Percentiles rank a stretch among this genome's conserved stretches.
These are phyloP conservation scores for Crataegus laevigata DNA, from an alignment of 306 rosid genomes.

Conservation along the genomic window DNA sequence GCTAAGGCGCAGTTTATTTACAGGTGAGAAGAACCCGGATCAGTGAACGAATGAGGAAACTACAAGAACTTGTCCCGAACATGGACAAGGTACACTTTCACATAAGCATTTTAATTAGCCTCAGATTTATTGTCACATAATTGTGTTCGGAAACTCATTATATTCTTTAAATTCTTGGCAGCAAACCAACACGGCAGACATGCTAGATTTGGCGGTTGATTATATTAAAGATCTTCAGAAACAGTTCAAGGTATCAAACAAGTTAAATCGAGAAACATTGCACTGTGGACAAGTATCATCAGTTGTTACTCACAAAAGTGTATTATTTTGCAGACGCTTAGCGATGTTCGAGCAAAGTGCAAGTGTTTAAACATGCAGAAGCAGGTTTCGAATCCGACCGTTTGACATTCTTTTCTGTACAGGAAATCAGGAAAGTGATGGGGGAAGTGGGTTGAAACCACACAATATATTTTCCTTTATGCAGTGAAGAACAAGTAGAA, in stretches of 20 bases:
- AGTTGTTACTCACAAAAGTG: not conserved
- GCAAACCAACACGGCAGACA: conserved; percentile 99
- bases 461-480: conserved; percentile 1
- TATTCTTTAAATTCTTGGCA: conserved; percentile 22
- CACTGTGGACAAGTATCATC: not conserved
- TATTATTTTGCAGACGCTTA: conserved; percentile 46
- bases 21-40: conserved; percentile 91
- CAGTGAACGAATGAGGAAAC: conserved; percentile 90
- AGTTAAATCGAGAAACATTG: not conserved
- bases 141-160: conserved; percentile 6
- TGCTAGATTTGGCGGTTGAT: conserved; percentile 91
- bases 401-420: conserved; percentile 32
- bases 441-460: conserved; percentile 18
- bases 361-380: conserved; percentile 50
- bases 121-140: not conserved
- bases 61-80: conserved; percentile 93
- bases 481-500: conserved; percentile 27
- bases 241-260: conserved; percentile 61
- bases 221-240: conserved; percentile 90
- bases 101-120: not conserved
- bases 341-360: conserved; percentile 67
- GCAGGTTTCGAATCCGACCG: conserved; percentile 37
- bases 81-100: conserved; percentile 74
- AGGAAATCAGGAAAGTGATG: conserved; percentile 14
- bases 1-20: not conserved